These are phyloP conservation scores for Tuber microsphaerosporum DNA, from an alignment of 495 filamentous ascomycete genomes.

Conservation along the genomic window DNA sequence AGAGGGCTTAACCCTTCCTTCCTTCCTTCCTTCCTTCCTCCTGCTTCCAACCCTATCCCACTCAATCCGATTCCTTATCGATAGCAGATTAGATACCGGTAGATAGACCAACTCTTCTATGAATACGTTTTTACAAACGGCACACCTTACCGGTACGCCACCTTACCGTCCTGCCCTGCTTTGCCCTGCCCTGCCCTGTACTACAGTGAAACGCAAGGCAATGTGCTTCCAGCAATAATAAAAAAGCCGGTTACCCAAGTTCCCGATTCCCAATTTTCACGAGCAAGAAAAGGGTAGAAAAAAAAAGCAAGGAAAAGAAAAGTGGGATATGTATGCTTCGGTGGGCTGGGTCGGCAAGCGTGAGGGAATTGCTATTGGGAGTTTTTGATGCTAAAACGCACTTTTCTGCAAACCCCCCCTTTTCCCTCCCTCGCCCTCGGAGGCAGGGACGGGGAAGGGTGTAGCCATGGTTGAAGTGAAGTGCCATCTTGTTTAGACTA, in stretches of 20 bases:
- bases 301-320: background rate
- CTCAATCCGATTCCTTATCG: background rate
- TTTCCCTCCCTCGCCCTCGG: background rate
- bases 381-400: background rate
- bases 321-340: conserved; percentile 4
- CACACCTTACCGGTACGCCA: background rate
- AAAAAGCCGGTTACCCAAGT: background rate
- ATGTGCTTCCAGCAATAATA: background rate
- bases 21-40: no score
- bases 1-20: background rate
- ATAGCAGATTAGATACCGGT: background rate
- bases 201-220: background rate
- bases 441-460: background rate
- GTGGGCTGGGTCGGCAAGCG: background rate
- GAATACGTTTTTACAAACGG: conserved; percentile 6
- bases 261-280: background rate
- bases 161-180: background rate
- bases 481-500: background rate
- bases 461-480: background rate
- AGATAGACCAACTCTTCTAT: background rate
- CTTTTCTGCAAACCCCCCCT: background rate
- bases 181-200: background rate
- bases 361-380: conserved; percentile 6
- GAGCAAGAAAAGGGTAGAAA: background rate
- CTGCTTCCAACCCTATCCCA: background rate